Evolutionary conservation across 2,329 filamentous ascomycete species (phyloP).

Genomic region (Fusarium sp.): DNA sequence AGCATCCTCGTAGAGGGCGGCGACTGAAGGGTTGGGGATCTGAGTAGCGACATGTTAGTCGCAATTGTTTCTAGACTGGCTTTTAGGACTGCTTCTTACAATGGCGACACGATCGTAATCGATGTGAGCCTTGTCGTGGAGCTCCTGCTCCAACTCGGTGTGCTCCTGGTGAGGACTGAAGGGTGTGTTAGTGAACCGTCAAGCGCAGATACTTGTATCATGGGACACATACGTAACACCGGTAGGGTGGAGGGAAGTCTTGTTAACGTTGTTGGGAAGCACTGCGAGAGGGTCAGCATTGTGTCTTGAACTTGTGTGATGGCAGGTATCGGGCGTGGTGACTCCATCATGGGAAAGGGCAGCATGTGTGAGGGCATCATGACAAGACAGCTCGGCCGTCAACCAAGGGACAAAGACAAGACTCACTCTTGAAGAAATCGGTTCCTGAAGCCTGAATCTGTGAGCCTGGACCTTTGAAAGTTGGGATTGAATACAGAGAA

Average conservation of each 20-base stretch:
- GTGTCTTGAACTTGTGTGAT: slow-evolving; percentile 21
- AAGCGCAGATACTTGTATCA: slow-evolving; percentile 18
- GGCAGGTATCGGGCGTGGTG: slow-evolving; percentile 10
- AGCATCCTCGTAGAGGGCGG: slow-evolving; percentile 98
- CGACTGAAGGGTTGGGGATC: slow-evolving; percentile 92
- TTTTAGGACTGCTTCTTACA: slow-evolving; percentile 66
- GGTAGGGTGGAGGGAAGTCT: slow-evolving; percentile 89
- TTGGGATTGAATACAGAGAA: slow-evolving; percentile 55
- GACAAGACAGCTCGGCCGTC: slow-evolving; percentile 12
- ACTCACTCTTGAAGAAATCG: slow-evolving; percentile 59
- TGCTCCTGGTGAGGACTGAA: slow-evolving; percentile 83
- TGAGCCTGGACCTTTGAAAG: slow-evolving; percentile 54
- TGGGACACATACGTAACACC: slow-evolving; percentile 82
- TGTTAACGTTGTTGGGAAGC: slow-evolving; percentile 78
- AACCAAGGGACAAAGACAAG: slow-evolving; percentile 14
- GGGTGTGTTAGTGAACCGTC: slow-evolving; percentile 46
- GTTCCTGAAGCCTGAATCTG: slow-evolving; percentile 53
- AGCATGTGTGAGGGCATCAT: slow-evolving; percentile 27
- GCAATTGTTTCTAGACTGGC: background rate
- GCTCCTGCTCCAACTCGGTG: slow-evolving; percentile 96
- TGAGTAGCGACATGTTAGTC: slow-evolving; percentile 47
- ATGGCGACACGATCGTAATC: slow-evolving; percentile 99
- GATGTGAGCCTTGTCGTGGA: slow-evolving; percentile 97
- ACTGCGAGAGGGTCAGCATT: slow-evolving; percentile 54
- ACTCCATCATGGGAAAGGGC: slow-evolving; percentile 14